Percentiles rank a stretch among this genome's conserved stretches.
Evolutionary conservation across 2,329 filamentous ascomycete species (phyloP).

Genomic region (Ilyonectria robusta): DNA sequence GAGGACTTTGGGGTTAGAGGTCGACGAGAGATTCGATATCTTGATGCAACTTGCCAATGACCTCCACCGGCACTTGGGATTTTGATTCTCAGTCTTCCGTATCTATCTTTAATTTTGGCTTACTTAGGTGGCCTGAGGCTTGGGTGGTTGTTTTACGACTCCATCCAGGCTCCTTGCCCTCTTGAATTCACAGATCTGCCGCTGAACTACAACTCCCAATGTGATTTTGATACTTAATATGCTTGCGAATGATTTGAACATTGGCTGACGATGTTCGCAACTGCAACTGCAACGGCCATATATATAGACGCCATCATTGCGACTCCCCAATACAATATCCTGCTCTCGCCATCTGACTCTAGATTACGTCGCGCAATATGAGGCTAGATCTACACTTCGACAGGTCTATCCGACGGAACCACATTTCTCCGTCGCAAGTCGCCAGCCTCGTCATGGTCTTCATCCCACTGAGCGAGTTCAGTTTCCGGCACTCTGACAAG

Average conservation of each 20-base stretch:
- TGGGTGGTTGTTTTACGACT: neutral
- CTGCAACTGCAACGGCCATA: too few relatives aligned
- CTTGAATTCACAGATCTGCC: neutral
- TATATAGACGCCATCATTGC: too few relatives aligned
- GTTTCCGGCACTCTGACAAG: conserved; percentile 68
- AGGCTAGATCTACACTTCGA: neutral
- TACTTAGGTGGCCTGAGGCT: neutral
- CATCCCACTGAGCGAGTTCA: conserved; percentile 69
- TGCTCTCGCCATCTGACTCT: neutral
- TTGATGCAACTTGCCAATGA: neutral
- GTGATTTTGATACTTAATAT: neutral
- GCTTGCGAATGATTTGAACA: too few relatives aligned
- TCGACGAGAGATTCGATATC: neutral
- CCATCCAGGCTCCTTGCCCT: neutral
- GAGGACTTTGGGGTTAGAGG: neutral
- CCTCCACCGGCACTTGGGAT: neutral
- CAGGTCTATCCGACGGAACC: neutral
- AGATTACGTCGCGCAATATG: neutral
- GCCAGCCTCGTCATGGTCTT: conserved; percentile 66
- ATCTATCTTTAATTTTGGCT: neutral
- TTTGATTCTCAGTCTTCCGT: neutral
- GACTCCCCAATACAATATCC: neutral
- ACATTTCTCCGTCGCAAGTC: conserved; percentile 16
- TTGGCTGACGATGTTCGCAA: neutral
- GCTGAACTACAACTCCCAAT: neutral